phyloP scores from a whole-genome alignment of 2,329 filamentous ascomycete species.

The Didymella pomorum region DNA sequence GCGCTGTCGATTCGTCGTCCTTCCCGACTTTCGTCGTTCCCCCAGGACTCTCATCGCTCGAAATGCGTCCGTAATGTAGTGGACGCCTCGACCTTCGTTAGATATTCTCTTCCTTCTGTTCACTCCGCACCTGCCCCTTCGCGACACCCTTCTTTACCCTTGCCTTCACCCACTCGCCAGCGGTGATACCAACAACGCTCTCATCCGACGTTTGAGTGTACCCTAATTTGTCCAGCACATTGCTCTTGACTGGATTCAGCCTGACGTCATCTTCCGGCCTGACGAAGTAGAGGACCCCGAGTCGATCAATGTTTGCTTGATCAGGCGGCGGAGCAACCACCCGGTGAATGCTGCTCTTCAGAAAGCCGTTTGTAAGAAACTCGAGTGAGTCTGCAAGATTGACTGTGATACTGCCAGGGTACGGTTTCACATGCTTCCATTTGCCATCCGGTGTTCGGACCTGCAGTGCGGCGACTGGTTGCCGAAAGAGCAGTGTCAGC shows the following conservation, averaged over 20 bases:
- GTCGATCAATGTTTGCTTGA: constrained; percentile 55
- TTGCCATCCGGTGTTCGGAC: constrained; percentile 48
- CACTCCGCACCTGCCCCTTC: constrained; percentile 22
- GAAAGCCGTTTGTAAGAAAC: constrained; percentile 50
- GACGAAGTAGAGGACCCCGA: constrained; percentile 30
- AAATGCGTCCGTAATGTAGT: background rate
- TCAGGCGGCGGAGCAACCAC: constrained; percentile 59
- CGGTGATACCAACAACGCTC: constrained; percentile 24
- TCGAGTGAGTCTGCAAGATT: constrained; percentile 51
- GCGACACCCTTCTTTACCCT: constrained; percentile 24
- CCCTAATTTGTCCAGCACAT: constrained; percentile 24
- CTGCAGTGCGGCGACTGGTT: constrained; percentile 65
- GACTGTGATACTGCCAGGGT: constrained; percentile 50
- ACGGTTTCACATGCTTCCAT: constrained; percentile 52
- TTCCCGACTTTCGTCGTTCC: background rate
- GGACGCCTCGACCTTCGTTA: background rate
- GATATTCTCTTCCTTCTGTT: constrained; percentile 22
- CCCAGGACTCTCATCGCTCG: background rate
- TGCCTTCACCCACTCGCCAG: constrained; percentile 30
- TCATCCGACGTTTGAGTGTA: constrained; percentile 23
- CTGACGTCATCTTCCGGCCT: constrained; percentile 26
- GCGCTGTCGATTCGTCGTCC: background rate
- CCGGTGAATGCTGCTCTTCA: constrained; percentile 59
- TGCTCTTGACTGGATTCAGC: constrained; percentile 24
- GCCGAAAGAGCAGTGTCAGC: constrained; percentile 64